These are phyloP conservation scores for Phytopythium oedochilum DNA, from an alignment of 352 stramenopile species.

Conservation along the genomic window DNA sequence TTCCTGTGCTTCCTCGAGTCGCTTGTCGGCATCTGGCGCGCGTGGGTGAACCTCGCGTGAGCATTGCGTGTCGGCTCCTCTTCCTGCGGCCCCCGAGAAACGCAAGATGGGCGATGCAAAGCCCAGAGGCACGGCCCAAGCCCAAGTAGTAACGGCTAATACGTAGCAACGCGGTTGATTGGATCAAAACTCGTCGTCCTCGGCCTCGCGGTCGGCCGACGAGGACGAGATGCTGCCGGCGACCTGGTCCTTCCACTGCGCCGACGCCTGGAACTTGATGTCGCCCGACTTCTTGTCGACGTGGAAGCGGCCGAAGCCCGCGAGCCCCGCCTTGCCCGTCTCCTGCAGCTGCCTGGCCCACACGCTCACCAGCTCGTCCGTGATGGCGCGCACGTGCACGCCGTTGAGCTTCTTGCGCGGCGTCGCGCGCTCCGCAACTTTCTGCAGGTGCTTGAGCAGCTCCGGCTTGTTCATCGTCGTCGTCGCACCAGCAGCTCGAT, in stretches of 20 bases:
- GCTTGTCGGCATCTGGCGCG: conserved; percentile 62
- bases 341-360: conserved; percentile 42
- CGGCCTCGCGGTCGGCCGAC: conserved; percentile 4
- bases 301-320: conserved; percentile 36
- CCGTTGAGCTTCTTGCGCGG: conserved; percentile 34
- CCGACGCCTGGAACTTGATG: conserved; percentile 44
- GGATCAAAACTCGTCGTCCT: conserved; percentile 7
- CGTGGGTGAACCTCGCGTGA: conserved; percentile 51
- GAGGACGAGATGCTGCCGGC: conserved; percentile 36
- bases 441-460: conserved; percentile 46
- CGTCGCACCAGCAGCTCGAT: too few relatives aligned
- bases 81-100: not conserved
- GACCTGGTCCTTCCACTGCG: conserved; percentile 30
- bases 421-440: conserved; percentile 24
- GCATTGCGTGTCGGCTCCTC: not conserved
- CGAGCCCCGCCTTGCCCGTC: conserved; percentile 31
- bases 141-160: too few relatives aligned
- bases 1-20: conserved; percentile 71
- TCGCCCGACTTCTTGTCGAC: conserved; percentile 36
- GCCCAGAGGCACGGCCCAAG: too few relatives aligned
- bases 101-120: not conserved
- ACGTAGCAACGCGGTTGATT: conserved; percentile 4
- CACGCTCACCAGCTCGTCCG: conserved; percentile 31
- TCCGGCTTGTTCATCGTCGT: conserved; percentile 35
- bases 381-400: conserved; percentile 35